Percentiles rank a stretch among this genome's conserved stretches.
These are phyloP conservation scores for Suillus luteus DNA, from an alignment of 768 basidiomycete genomes.

Conservation along the genomic window DNA sequence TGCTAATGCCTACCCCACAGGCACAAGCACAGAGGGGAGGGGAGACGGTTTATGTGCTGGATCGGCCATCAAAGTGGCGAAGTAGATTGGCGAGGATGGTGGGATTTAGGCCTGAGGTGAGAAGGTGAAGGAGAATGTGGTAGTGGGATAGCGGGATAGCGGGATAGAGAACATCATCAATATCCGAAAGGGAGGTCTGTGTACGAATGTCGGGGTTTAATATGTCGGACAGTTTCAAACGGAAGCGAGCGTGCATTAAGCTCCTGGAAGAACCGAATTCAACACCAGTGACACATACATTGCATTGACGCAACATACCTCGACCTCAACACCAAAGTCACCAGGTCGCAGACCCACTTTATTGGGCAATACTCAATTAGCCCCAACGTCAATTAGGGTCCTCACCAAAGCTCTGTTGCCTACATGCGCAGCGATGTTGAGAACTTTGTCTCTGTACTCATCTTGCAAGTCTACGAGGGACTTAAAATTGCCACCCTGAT, in stretches of 20 bases:
- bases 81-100: too few species aligned
- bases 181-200: not conserved
- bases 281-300: constrained; percentile 2
- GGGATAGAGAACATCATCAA: not conserved
- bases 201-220: constrained; percentile 85
- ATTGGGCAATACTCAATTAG: constrained; percentile 85
- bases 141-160: too few species aligned
- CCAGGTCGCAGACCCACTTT: constrained; percentile 91
- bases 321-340: constrained; percentile 93
- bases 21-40: too few species aligned
- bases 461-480: constrained; percentile 90
- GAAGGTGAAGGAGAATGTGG: too few species aligned
- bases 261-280: constrained; percentile 46
- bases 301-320: constrained; percentile 50
- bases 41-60: too few species aligned
- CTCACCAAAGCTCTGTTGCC: constrained; percentile 88
- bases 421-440: constrained; percentile 93
- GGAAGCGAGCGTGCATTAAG: too few species aligned
- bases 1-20: too few species aligned
- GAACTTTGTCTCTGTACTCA: constrained; percentile 91
- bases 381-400: constrained; percentile 88
- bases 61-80: too few species aligned
- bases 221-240: too few species aligned
- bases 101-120: too few species aligned
- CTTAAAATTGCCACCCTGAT: constrained; percentile 74